Conservation (phyloP, 2,329 filamentous ascomycete species). For the Drechslerella coelobrocha region DNA sequence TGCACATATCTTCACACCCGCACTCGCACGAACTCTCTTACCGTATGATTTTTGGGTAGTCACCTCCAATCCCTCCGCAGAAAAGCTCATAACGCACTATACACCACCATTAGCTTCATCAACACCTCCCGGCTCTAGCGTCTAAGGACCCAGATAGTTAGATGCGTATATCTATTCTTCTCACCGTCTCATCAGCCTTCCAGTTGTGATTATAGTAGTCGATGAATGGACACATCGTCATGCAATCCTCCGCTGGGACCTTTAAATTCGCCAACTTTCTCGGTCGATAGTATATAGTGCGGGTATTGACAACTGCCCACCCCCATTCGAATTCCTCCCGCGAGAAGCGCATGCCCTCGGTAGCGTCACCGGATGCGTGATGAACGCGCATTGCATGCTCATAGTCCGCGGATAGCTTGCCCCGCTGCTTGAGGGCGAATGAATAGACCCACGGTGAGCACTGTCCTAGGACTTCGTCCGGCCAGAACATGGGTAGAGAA, state of each 20-base stretch:
- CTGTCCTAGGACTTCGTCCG: slow-evolving; percentile 16
- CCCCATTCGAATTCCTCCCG: slow-evolving; percentile 52
- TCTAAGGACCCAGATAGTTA: neutral
- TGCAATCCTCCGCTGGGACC: slow-evolving; percentile 51
- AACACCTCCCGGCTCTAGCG: neutral
- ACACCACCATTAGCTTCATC: neutral
- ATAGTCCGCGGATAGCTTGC: slow-evolving; percentile 49
- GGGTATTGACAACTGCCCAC: slow-evolving; percentile 54
- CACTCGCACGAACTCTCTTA: neutral
- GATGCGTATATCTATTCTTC: neutral
- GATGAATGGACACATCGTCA: slow-evolving; percentile 55
- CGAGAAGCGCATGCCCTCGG: slow-evolving; percentile 43
- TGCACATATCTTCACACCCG: neutral
- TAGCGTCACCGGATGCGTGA: neutral
- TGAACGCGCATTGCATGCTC: slow-evolving; percentile 41
- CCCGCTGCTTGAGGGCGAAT: slow-evolving; percentile 38
- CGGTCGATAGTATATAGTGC: slow-evolving; percentile 54
- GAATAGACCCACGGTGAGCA: slow-evolving; percentile 32
- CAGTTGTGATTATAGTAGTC: slow-evolving; percentile 55
- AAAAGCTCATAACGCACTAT: slow-evolving; percentile 37
- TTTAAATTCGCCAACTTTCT: slow-evolving; percentile 50
- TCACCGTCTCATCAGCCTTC: slow-evolving; percentile 23
- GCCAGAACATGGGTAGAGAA: slow-evolving; percentile 41
- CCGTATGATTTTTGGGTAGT: slow-evolving; percentile 40
- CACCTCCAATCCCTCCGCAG: slow-evolving; percentile 28